phyloP scores from a whole-genome alignment of 208 protist genomes.

The Jaenimonas drosophilae region DNA sequence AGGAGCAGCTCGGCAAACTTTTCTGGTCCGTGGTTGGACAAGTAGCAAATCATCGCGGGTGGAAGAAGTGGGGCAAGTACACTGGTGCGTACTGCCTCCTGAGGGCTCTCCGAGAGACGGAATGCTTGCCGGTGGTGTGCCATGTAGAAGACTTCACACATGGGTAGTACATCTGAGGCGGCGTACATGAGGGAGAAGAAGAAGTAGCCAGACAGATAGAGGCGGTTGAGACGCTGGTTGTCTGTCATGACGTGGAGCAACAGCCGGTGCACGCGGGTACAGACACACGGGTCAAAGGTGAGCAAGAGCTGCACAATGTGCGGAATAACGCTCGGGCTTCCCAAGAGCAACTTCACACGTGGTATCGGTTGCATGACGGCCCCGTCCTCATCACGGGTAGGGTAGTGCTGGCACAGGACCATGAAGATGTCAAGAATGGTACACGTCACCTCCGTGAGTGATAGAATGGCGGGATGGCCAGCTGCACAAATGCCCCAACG shows the following conservation, averaged over 20 bases:
- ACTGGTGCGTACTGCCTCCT: slow-evolving; percentile 52
- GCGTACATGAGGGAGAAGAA: slow-evolving; percentile 94
- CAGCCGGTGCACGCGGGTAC: slow-evolving; percentile 70
- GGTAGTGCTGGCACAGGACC: slow-evolving; percentile 80
- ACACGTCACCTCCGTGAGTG: slow-evolving; percentile 81
- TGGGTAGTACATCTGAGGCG: slow-evolving; percentile 87
- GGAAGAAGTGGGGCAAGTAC: slow-evolving; percentile 86
- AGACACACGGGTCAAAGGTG: slow-evolving; percentile 86
- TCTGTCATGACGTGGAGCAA: slow-evolving; percentile 84
- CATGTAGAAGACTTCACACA: slow-evolving; percentile 70
- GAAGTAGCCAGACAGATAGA: slow-evolving; percentile 91
- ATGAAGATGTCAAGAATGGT: slow-evolving; percentile 89
- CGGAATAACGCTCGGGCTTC: slow-evolving; percentile 68
- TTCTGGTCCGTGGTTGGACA: slow-evolving; percentile 86
- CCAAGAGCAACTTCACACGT: slow-evolving; percentile 84
- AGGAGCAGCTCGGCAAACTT: slow-evolving; percentile 90
- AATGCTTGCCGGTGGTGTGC: slow-evolving; percentile 86
- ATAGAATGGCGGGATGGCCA: slow-evolving; percentile 56
- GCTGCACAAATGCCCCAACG: slow-evolving; percentile 79
- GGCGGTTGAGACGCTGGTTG: slow-evolving; percentile 66
- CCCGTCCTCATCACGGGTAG: slow-evolving; percentile 72
- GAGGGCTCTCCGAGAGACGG: slow-evolving; percentile 28
- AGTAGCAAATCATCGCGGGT: slow-evolving; percentile 90
- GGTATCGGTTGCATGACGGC: slow-evolving; percentile 90
- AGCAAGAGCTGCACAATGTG: slow-evolving; percentile 93